Conservation (phyloP, 1,139 yeast species). For the Lodderomyces orthopsilosis region DNA sequence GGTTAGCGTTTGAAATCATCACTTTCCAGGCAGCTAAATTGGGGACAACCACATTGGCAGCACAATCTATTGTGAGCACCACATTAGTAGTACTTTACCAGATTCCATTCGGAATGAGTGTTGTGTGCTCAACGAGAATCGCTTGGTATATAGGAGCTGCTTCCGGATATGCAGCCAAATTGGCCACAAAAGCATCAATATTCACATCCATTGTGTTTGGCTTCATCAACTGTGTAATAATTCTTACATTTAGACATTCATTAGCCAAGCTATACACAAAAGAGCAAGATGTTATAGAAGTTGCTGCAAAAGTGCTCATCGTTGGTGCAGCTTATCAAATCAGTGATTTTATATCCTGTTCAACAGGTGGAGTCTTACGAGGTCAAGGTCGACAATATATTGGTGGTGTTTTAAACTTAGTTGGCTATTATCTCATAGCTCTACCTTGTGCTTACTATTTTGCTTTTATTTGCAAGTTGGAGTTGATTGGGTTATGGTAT, state of each 20-base stretch:
- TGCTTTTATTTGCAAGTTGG: conserved; percentile 46
- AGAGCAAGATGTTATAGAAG: conserved; percentile 45
- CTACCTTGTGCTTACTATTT: conserved; percentile 55
- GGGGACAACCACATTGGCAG: conserved; percentile 67
- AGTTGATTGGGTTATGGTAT: conserved; percentile 58
- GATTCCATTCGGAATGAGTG: conserved; percentile 70
- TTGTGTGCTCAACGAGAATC: conserved; percentile 72
- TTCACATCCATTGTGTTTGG: conserved; percentile 45
- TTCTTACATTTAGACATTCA: conserved; percentile 35
- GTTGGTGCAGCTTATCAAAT: conserved; percentile 60
- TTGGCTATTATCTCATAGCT: conserved; percentile 58
- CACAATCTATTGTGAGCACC: conserved; percentile 71
- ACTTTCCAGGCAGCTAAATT: conserved; percentile 61
- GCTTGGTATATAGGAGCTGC: conserved; percentile 81
- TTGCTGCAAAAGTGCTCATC: conserved; percentile 53
- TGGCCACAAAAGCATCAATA: conserved; percentile 42
- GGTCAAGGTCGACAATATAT: conserved; percentile 69
- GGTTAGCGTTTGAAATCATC: conserved; percentile 66
- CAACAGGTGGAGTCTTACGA: conserved; percentile 58
- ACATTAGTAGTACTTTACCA: conserved; percentile 68
- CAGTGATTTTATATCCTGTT: conserved; percentile 53
- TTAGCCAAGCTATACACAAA: conserved; percentile 51
- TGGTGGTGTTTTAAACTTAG: conserved; percentile 58
- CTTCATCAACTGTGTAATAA: conserved; percentile 31
- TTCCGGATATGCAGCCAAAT: conserved; percentile 47